phyloP scores from a whole-genome alignment of 2,329 filamentous ascomycete genomes.

The Sarocladium oryzae region DNA sequence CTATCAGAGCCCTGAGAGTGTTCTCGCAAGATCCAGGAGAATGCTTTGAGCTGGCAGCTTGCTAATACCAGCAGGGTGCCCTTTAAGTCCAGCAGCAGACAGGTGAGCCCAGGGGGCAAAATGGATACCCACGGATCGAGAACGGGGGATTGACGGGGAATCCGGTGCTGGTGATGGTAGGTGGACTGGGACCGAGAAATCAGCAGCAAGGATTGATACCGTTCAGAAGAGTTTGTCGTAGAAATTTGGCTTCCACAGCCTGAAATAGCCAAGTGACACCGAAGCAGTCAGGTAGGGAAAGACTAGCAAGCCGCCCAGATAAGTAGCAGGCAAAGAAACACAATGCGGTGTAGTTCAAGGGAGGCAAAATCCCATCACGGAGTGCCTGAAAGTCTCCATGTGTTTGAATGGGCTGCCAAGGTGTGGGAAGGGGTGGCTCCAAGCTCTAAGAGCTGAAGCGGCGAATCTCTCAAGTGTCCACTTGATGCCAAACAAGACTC shows the following conservation, averaged over 20 bases:
- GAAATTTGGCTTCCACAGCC: background rate
- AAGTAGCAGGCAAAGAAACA: background rate
- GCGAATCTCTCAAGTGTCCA: background rate
- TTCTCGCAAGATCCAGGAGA: background rate
- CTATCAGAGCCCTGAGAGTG: background rate
- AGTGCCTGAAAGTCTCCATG: constrained; percentile 1
- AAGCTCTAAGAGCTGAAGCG: background rate
- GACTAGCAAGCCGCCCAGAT: background rate
- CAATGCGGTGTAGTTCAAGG: background rate
- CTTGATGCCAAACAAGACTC: background rate
- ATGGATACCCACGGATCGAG: too few relatives aligned
- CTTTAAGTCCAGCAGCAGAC: too few relatives aligned
- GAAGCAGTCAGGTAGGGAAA: background rate
- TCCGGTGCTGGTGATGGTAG: background rate
- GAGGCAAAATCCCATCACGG: constrained; percentile 1
- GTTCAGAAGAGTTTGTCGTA: background rate
- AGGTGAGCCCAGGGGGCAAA: too few relatives aligned
- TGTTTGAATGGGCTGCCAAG: background rate
- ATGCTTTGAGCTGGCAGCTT: background rate
- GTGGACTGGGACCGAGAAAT: background rate
- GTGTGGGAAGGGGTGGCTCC: background rate
- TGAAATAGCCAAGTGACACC: background rate
- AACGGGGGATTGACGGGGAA: background rate
- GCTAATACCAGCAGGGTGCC: background rate
- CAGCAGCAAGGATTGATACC: background rate